Conservation (phyloP, 2,329 filamentous ascomycete genomes). For the Trichoderma sp. region DNA sequence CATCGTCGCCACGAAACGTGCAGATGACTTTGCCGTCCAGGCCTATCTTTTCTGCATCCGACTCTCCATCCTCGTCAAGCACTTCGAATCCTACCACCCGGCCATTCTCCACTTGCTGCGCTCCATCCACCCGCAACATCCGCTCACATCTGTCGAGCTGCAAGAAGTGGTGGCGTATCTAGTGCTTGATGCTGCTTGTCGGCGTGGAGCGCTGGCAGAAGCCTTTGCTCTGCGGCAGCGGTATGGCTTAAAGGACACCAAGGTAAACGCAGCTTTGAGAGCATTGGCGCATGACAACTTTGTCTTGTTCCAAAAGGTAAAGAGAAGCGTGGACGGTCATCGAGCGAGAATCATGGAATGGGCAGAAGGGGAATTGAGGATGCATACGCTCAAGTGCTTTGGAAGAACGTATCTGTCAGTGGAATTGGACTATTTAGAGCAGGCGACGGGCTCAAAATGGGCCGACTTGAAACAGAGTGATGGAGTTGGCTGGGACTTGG, state of each 20-base stretch:
- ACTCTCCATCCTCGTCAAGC: constrained; percentile 74
- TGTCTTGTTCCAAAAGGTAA: constrained; percentile 72
- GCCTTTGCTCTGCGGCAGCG: constrained; percentile 68
- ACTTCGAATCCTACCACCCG: constrained; percentile 87
- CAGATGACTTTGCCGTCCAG: constrained; percentile 80
- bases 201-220: constrained; percentile 71
- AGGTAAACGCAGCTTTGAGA: constrained; percentile 67
- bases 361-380: constrained; percentile 71
- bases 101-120: constrained; percentile 79
- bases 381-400: constrained; percentile 82
- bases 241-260: constrained; percentile 65
- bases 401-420: constrained; percentile 78
- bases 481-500: constrained; percentile 82
- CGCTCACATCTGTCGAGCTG: constrained; percentile 70
- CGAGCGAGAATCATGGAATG: constrained; percentile 78
- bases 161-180: constrained; percentile 80
- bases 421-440: constrained; percentile 69
- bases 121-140: constrained; percentile 66
- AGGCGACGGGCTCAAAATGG: constrained; percentile 70
- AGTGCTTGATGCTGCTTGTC: constrained; percentile 85
- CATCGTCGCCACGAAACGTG: constrained; percentile 74
- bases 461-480: constrained; percentile 65
- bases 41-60: constrained; percentile 92
- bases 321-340: constrained; percentile 76
- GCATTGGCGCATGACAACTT: constrained; percentile 82